Base-by-base conservation (phyloP, 1,284 basidiomycete genomes). In the Rhodotorula sp. region DNA sequence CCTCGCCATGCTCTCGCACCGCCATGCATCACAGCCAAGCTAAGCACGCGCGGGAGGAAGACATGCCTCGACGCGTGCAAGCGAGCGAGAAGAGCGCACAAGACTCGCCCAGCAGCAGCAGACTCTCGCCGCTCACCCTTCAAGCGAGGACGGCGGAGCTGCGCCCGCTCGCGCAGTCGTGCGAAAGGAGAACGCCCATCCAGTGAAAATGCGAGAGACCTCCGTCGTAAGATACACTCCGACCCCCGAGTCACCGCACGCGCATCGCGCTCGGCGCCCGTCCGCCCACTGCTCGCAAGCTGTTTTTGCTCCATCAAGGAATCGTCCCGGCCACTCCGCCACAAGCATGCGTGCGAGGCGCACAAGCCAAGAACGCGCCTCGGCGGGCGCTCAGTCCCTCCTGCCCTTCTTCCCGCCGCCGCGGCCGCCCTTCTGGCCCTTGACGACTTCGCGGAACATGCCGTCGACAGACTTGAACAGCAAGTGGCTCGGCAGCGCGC, bases 401-500 rank as follows among this genome's bases (percentile, higher is more conserved):
- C 59, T 32, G 22, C 57, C 60, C 66, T 67, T 61, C 36, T 54
- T 54, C 0, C 66, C 36, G 58, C 57, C 57, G 27, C 58, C 54
- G 34, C 50, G n/a, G 22, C 59, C 39, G 39, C 51, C 50, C 41
- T 60, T 46, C 41, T 44, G 56, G 10, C 60, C 50, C 57, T 64
- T 64, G 53, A 65, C 64, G 53, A 71, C 36, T 81, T 95, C 92
- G 80, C 91, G 91, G 83, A 93, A 96, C 79, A 96, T 91, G 57
- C 91, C 91, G 83, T 97, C 94, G 81, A 96, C 82, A 78, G 90
- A 91, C 83, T 92, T 92, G 83, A 91, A 90, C 76, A 94, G 86
- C 79, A 95, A 84, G 80, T 92, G 90, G 37, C 87, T 88, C 32
- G 94, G 94, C 74, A 97, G 81, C 79, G 87, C 90, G 78, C 91